Base-by-base conservation (phyloP, 2,329 filamentous ascomycete species). In the Periconia macrospinosa region DNA sequence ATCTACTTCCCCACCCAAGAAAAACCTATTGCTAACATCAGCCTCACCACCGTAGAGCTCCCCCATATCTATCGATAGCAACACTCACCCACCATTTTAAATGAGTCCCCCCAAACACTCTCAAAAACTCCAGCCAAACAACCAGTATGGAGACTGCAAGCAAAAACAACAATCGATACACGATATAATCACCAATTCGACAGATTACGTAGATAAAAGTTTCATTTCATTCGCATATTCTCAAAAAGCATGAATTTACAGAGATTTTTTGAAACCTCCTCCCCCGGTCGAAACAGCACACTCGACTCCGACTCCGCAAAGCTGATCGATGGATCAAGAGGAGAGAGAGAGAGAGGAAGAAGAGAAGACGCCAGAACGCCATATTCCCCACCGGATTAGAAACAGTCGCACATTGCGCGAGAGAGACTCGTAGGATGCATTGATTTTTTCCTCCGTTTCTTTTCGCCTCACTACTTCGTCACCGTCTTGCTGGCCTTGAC, bases 401-500 rank as follows among this genome's bases (percentile, higher is more conserved):
- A 27, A n/a, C 33, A 37, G 33, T 14, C 15, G 33, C 33, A n/a
- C 33, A 37, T n/a, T n/a, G n/a, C 33, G 33, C 33, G 11, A 3
- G 33, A 13, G 6, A 13, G 33, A 37, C 5, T 10, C 11, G 33
- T 13, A 37, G 15, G 11, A 37, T 14, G 33, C 11, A 37, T 37
- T 37, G 11, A 13, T 13, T 37, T 37, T n/a, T 13, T 37, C 33
- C 15, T 37, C 11, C 6, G 15, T 14, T 13, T 37, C 33, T 10
- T 13, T n/a, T 37, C 11, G 3, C 3, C 41, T 23, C 43, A 8
- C 43, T 63, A 81, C 54, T 86, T 77, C 73, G 79, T 82, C 53
- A 86, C 81, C 57, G 77, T 78, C 73, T 81, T 79, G 46, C 75
- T 75, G 68, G 86, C 82, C 77, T 86, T 86, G 61, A 79, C 67